Base-by-base conservation (phyloP, 176 grass and related monocot species). In the Chrysopogon serrulatus region DNA sequence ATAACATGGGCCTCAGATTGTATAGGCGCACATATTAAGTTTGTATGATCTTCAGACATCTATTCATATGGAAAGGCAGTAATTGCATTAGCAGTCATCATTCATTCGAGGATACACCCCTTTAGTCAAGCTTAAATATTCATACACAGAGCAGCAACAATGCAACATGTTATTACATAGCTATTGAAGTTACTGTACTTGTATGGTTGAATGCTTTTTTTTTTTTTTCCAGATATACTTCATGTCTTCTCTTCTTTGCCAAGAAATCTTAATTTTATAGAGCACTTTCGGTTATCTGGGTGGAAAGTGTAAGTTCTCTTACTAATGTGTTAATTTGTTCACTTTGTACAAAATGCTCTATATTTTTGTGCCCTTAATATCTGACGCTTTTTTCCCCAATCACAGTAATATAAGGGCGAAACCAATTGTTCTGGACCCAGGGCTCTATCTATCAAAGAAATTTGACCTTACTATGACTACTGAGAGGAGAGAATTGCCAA, bases 231-330 rank as follows among this genome's bases (percentile, higher is more conserved):
- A 98, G 95, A 98, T 91, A 95, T 98, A 88, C 92, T 99, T 91
- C 96, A 96, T 43, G 93, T 92, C n/a, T 90, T 99, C 77, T 94
- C 96, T 16, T 88, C 87, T 83, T 88, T 99, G 68, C 96, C 96
- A 43, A 89, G 91, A 82, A 95, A 94, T 92, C 93, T 99, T 80
- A 99, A 96, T 93, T 99, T 99, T 85, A 89, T 99, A 83, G 93
- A 99, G 85, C 89, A 99, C 39, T 91, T 95, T 88, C 87, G 87
- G 78, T 82, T 99, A 87, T 77, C 93, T 68, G 96, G 93, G 28
- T 99, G 96, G 96, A 99, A 99, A 92, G 3, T 94, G 96, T 96
- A 92, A 92, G 91, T 73, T 70, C 65, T 14, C 19, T 68, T 51
- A 5, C n/a, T 69, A 23, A 68, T 73, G 60, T 68, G 6, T 27